These are phyloP conservation scores for Xylariaceae sp. DNA, from an alignment of 2,329 filamentous ascomycete species.

Conservation along the genomic window DNA sequence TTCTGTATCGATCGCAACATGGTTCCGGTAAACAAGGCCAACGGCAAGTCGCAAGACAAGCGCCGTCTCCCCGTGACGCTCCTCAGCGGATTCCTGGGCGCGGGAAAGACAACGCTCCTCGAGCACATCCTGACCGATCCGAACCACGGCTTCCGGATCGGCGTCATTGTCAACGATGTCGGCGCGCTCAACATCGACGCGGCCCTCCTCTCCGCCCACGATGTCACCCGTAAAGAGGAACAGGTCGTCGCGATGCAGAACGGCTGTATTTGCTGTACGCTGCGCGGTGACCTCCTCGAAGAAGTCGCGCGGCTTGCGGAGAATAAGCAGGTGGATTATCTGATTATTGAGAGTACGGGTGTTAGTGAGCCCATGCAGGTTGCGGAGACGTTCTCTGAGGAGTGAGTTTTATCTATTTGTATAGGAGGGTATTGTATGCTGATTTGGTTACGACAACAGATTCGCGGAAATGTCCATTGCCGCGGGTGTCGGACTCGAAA, in stretches of 20 bases:
- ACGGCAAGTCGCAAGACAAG: not conserved
- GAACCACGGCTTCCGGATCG: constrained; percentile 62
- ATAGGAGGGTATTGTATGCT: constrained; percentile 56
- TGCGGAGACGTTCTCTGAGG: constrained; percentile 37
- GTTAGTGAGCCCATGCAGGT: constrained; percentile 22
- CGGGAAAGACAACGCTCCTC: constrained; percentile 66
- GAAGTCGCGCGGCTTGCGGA: constrained; percentile 62
- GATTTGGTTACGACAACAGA: constrained; percentile 13
- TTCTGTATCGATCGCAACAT: not conserved
- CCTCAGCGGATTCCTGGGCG: constrained; percentile 57
- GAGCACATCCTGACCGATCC: constrained; percentile 59
- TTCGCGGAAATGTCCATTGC: constrained; percentile 30
- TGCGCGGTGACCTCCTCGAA: constrained; percentile 64
- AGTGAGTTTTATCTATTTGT: constrained; percentile 50
- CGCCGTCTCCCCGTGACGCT: constrained; percentile 52
- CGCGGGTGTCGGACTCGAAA: constrained; percentile 29
- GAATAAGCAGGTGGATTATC: constrained; percentile 58
- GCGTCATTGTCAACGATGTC: constrained; percentile 71
- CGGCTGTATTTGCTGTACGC: constrained; percentile 71
- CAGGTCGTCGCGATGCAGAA: constrained; percentile 66
- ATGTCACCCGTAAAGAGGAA: constrained; percentile 51
- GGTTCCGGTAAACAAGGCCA: not conserved
- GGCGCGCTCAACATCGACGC: constrained; percentile 62
- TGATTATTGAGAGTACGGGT: constrained; percentile 20
- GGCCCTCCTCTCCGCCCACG: constrained; percentile 52